These are phyloP conservation scores for Aspergillus alliaceus DNA, from an alignment of 2,329 filamentous ascomycete genomes.

Conservation along the genomic window DNA sequence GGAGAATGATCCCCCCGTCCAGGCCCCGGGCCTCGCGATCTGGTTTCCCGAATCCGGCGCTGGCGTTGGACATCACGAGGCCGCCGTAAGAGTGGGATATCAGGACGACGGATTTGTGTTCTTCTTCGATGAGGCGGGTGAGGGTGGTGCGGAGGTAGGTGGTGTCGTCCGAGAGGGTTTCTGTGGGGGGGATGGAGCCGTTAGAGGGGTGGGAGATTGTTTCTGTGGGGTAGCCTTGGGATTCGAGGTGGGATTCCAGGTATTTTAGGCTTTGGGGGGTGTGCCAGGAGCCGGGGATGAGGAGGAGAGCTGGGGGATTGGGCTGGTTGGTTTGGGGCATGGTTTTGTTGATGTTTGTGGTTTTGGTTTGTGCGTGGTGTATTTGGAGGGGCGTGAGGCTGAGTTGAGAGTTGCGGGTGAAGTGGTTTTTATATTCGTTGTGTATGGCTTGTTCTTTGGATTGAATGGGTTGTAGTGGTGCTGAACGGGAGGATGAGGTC, in stretches of 20 bases:
- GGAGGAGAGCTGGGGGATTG: conserved; percentile 35
- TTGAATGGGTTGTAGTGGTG: too few species aligned
- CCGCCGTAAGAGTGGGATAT: conserved; percentile 38
- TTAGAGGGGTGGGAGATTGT: conserved; percentile 31
- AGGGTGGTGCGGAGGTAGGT: conserved; percentile 20
- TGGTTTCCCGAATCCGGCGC: conserved; percentile 26
- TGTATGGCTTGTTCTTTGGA: too few species aligned
- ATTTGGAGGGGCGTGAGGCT: too few species aligned
- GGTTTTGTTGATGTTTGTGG: too few species aligned
- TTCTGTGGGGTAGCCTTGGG: conserved; percentile 32
- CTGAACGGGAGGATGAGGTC: too few species aligned
- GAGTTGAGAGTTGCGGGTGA: too few species aligned
- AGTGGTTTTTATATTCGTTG: too few species aligned
- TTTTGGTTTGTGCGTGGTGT: too few species aligned
- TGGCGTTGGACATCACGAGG: conserved; percentile 28
- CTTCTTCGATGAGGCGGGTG: conserved; percentile 25
- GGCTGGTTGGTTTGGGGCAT: not conserved
- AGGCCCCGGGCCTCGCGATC: conserved; percentile 25
- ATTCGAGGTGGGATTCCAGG: conserved; percentile 30
- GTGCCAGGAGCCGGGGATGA: conserved; percentile 45
- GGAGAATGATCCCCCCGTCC: conserved; percentile 27
- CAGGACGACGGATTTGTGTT: conserved; percentile 26
- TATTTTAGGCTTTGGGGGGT: conserved; percentile 30
- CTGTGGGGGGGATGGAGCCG: conserved; percentile 30
- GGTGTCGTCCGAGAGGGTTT: conserved; percentile 38